Evolutionary conservation across 805 yeast genomes (phyloP), one percentile per base, ranked within the genome.

Genomic region (Zygosaccharomyces bailii): DNA sequence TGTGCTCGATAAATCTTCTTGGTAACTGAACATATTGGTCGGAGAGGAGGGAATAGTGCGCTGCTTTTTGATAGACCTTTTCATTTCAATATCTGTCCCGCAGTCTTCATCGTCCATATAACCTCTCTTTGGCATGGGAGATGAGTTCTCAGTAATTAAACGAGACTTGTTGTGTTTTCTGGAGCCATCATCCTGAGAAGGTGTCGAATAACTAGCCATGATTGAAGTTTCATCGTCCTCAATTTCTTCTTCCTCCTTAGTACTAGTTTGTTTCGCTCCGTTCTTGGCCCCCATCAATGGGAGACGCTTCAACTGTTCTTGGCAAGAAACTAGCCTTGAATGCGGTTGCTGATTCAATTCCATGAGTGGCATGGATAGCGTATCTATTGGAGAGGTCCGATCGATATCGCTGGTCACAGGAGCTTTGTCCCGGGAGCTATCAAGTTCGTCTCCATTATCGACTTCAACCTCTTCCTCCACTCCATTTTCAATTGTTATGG

Each of bases 351-450:
- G 63, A 24, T 57, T 56, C 20, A 63, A 40, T 25, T 63, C 68
- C 56, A 61, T 57, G 40, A 63, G 33, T 2, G 67, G 66, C 65
- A 63, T 63, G 1, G 68, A 63, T 21, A 63, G 45, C 5, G 66
- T 59, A 39, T 59, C 65, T 3, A 60, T 53, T 13, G 67, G 66
- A 1, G 66, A 61, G 1, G 66, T 60, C 20, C 55, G 56, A 36
- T 62, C 68, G 16, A 54, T 47, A 31, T 61, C 66, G 13, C 58
- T 56, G 3, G 55, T 37, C 29, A 42, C 34, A 11, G 44, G 35
- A 23, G 23, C 39, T 29, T 32, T 34, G 16, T 23, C 42, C 3
- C 45, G 43, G 5, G 43, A 39, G 14, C 45, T 49, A 4, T 39
- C 47, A 21, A 37, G 23, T 18, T 33, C 44, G 31, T 27, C 43